Percentiles rank a stretch among this genome's conserved stretches.
Evolutionary conservation across 177 flowering plant genomes (phyloP).

Genomic region (Telopea speciosissima): DNA sequence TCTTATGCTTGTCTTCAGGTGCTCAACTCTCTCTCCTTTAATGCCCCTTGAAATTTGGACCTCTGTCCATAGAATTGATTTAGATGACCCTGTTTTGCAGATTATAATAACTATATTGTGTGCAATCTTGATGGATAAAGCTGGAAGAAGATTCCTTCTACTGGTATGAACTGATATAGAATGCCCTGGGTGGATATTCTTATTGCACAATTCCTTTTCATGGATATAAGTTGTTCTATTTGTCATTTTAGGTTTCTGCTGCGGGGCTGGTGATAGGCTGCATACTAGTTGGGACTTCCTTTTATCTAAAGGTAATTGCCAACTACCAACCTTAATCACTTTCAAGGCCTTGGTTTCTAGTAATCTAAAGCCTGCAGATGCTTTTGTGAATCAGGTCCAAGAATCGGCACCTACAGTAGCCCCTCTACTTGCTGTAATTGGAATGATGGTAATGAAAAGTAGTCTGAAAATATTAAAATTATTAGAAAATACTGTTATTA

Average conservation of each 20-base stretch:
- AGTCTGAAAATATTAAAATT: not conserved
- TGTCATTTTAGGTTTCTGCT: not conserved
- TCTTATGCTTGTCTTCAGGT: conserved; percentile 74
- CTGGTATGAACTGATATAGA: conserved; percentile 32
- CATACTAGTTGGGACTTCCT: not conserved
- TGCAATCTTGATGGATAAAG: conserved; percentile 49
- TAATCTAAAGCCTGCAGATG: not conserved
- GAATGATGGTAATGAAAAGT: conserved; percentile 50
- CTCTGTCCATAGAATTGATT: not conserved
- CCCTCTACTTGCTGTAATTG: conserved; percentile 40
- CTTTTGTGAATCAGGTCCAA: conserved; percentile 35
- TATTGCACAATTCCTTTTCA: not conserved
- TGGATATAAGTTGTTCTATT: not conserved
- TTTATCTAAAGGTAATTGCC: not conserved
- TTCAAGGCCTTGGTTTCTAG: not conserved
- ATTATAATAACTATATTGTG: conserved; percentile 49
- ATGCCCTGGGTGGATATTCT: no score
- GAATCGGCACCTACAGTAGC: conserved; percentile 21
- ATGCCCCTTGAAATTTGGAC: not conserved
- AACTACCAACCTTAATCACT: not conserved
- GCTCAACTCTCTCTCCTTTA: not conserved
- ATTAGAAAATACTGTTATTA: not conserved
- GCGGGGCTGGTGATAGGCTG: not conserved
- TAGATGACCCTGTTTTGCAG: conserved; percentile 24
- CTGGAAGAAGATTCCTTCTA: conserved; percentile 71